Base-by-base conservation (phyloP, 2,329 filamentous ascomycete genomes). In the Tolypocladium cylindrosporum region DNA sequence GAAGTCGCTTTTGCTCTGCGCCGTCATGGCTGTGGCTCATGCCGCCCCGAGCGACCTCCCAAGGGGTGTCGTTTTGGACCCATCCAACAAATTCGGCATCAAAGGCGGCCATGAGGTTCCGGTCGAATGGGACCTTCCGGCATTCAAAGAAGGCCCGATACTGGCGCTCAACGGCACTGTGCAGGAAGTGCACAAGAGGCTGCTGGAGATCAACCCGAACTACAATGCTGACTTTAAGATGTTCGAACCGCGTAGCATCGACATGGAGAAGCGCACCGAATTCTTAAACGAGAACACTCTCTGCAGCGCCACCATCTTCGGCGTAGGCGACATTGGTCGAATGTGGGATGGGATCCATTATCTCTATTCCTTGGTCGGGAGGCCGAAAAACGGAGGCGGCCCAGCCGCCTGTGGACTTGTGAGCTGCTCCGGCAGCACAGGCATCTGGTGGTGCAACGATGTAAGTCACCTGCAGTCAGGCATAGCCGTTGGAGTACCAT, bases 121-220 rank as follows among this genome's bases (percentile, higher is more conserved):
- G 21, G 45, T 51, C 27, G 45, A 73, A 21, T 65, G 61, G 59
- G 54, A 58, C 24, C 57, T 63, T 37, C 55, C 62, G 53, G 59
- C 60, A 3, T 55, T 52, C 9, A 59, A 57, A 1, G 56, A 31
- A 14, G 45, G 59, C 37, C 61, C 56, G 6, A 51, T 45, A 34
- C 19, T 63, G 13, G 55, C 52, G 39, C 43, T 63, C 16, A 59
- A 55, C 40, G 62, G 63, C 41, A 63, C 62, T n/a, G 55, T 61
- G 39, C 52, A 62, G 55, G 55, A 61, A n/a, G 56, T 63, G 13
- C 57, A 59, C 56, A 42, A 50, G 24, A 59, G 59, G 56, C 58
- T 63, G n/a, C 24, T 58, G 36, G 19, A 52, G 37, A 50, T 61
- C 55, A 61, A 64, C 54, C 58, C 58, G 19, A 54, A 63, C 58